Base-by-base conservation (phyloP, 768 basidiomycete species). In the Suillus clintonianus region DNA sequence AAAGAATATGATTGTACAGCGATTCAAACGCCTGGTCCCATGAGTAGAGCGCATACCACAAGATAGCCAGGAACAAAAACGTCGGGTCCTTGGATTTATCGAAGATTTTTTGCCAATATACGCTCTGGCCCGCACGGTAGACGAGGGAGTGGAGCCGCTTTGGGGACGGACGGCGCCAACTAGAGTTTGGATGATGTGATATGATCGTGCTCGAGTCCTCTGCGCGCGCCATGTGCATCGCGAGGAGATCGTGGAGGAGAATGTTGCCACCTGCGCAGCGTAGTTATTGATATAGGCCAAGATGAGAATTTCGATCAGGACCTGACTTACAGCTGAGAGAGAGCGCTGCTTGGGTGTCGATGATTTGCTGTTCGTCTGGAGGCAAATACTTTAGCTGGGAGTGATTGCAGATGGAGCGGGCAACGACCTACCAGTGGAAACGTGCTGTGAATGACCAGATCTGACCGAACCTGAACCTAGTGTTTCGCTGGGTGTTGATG, bases 11-110 rank as follows among this genome's bases (percentile, higher is more conserved):
- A 13, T 67, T 65, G 62, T 86, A 86, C 41, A 88, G 67, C 15
- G 74, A 72, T 66, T 86, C 86, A 32, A 87, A 76, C 0, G 84
- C 74, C 70, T 88, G 85, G 56, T 88, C 87, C 85, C 87, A 88
- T 0, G 85, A 81, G 68, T 88, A 88, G 34, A 87, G 67, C 0
- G 85, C 81, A 62, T 86, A 86, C 87, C 86, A 88, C 27, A 88
- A 71, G 8, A 83, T 72, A 53, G 82, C 76, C 32, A 78, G 71
- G 22, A 77, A 72, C 11, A 77, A 60, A 22, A 78, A 71, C 0
- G 76, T 77, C 1, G 76, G 74, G 55, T 79, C 78, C 51, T 57
- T 69, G 0, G 76, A 72, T 59, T 67, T 68, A 0, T 11, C 43
- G 17, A 77, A 78, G 45, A 79, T 67, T 41, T 79, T 75, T 4